These are phyloP conservation scores for Rhizopus microsporus DNA, from an alignment of 371 early-diverging fungal genomes.

Conservation along the genomic window DNA sequence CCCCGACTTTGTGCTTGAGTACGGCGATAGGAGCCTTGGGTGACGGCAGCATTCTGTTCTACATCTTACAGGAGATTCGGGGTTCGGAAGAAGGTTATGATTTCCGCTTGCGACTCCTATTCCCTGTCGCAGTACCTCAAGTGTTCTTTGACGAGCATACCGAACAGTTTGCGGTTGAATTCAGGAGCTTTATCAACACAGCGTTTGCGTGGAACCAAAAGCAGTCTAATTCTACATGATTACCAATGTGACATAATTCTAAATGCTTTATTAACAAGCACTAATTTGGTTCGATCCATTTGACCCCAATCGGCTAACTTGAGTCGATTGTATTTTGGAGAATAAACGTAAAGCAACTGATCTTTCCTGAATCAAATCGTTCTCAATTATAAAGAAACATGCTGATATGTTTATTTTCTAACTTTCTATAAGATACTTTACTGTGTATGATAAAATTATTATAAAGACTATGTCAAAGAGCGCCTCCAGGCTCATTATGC, in stretches of 20 bases:
- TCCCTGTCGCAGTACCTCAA: constrained; percentile 13
- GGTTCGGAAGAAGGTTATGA: constrained; percentile 11
- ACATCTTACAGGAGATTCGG: constrained; percentile 5
- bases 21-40: constrained; percentile 2
- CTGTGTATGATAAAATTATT: no score
- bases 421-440: no score
- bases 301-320: not conserved
- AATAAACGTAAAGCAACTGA: no score
- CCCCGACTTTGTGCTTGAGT: constrained; percentile 3
- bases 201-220: constrained; percentile 11
- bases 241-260: no score
- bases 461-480: no score
- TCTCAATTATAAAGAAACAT: no score
- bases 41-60: constrained; percentile 5
- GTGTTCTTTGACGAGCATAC: constrained; percentile 17
- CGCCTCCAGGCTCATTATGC: no score
- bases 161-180: constrained; percentile 13
- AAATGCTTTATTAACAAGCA: no score
- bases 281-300: not conserved
- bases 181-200: constrained; percentile 13
- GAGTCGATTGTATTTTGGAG: no score
- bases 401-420: no score
- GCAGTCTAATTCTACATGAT: not conserved
- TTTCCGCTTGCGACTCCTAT: constrained; percentile 13
- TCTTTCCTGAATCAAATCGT: no score